These are phyloP conservation scores for Arctium lappa DNA, from an alignment of 129 eudicot species.

Conservation along the genomic window DNA sequence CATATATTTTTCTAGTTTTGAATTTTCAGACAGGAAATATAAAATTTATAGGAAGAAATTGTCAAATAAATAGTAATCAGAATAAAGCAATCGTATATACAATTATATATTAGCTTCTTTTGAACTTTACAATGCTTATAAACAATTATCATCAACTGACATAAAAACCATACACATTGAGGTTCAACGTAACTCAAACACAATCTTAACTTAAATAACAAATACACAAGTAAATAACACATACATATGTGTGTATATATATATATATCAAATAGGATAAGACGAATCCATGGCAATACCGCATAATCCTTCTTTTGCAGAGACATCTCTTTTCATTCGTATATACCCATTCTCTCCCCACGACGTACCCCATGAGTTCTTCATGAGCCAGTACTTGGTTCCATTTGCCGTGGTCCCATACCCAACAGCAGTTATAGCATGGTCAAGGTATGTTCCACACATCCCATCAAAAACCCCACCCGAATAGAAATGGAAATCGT, in stretches of 20 bases:
- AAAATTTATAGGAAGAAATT: not conserved
- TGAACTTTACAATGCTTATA: not conserved
- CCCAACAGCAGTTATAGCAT: conserved; percentile 56
- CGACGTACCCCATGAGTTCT: conserved; percentile 53
- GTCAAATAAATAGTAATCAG: not conserved
- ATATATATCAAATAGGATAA: conserved; percentile 31
- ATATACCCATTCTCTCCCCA: conserved; percentile 58
- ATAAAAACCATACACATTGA: not conserved
- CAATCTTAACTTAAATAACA: not conserved
- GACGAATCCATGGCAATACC: conserved; percentile 47
- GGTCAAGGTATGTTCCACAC: conserved; percentile 39
- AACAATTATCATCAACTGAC: not conserved
- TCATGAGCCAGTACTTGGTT: conserved; percentile 56
- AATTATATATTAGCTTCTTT: not conserved
- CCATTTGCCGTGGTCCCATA: conserved; percentile 44
- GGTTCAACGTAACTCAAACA: not conserved
- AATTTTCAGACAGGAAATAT: not conserved
- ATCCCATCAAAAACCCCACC: conserved; percentile 39
- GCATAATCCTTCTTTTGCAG: conserved; percentile 39
- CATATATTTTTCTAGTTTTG: not conserved
- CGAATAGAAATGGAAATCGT: conserved; percentile 38
- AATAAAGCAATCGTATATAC: not conserved
- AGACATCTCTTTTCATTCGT: conserved; percentile 35
- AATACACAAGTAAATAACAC: conserved; percentile 13
- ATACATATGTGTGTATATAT: not conserved